Percentiles rank a stretch among this genome's conserved stretches.
These are phyloP conservation scores for Fraxinus ornus DNA, from an alignment of 305 asterid genomes.

Conservation along the genomic window DNA sequence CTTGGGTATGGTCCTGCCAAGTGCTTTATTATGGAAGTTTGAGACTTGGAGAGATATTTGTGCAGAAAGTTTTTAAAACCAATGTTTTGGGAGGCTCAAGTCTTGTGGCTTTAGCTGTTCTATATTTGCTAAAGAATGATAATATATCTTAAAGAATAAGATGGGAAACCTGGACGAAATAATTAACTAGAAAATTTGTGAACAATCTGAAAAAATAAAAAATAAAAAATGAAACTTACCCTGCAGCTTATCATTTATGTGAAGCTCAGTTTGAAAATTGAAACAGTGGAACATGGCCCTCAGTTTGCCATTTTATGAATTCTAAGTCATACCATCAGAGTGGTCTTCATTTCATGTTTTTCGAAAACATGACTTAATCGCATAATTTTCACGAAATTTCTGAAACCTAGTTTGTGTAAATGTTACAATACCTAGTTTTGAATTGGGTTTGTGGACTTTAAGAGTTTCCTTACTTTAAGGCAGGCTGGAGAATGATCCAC, in stretches of 20 bases:
- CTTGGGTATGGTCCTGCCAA: neutral
- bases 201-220: neutral
- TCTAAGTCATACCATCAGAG: neutral
- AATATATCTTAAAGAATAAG: neutral
- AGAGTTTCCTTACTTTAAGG: neutral
- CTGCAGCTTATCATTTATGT: neutral
- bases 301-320: neutral
- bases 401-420: neutral
- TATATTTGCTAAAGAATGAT: neutral
- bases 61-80: neutral
- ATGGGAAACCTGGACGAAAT: neutral
- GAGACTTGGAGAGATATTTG: neutral
- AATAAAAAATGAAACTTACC: neutral
- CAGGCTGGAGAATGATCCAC: neutral
- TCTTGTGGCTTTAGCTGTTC: neutral
- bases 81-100: constrained; percentile 16
- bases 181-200: neutral
- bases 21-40: constrained; percentile 14
- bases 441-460: neutral
- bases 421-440: neutral
- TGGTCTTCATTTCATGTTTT: neutral
- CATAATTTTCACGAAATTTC: neutral
- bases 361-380: neutral
- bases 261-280: neutral
- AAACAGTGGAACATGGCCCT: neutral